Base-by-base conservation (phyloP, 352 stramenopile genomes). In the Phytophthora rubi region DNA sequence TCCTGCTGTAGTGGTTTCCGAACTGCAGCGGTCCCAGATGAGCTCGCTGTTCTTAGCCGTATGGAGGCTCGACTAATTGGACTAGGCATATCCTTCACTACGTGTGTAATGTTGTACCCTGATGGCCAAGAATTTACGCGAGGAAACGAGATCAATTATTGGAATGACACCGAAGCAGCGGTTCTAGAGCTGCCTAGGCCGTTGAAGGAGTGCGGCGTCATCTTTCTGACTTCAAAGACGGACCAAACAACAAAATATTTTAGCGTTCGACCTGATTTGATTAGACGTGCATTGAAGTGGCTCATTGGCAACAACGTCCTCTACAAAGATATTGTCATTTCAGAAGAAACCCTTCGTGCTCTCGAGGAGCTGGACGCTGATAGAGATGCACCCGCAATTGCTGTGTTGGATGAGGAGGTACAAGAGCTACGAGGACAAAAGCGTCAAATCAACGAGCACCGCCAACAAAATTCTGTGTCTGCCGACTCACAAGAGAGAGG, bases 41-140 rank as follows among this genome's bases (percentile, higher is more conserved):
- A 72, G 23, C 18, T 67, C 2, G 44, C 65, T 15, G 45, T 57
- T 1, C 44, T 67, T 0, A 72, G 59, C 12, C 12, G 53, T 5
- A 64, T 64, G 59, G 65, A 73, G 13, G 10, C 45, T 0, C 6
- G 65, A 3, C n/a, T 64, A 0, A 45, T 68, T 7, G 58, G 65
- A 5, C 37, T 70, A 3, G 55, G 63, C 6, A 15, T 70, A 21
- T 65, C 55, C 0, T 60, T 65, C 6, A 70, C 63, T 1, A 60
- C 55, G 0, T 70, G 55, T 21, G 37, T 65, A 0, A 63, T 57
- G 15, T 13, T 65, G 0, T 65, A 65, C 30, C 10, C 12, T 4
- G 49, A 70, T 4, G 32, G 26, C 26, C 2, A 30, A 30, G 26
- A 30, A 30, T 30, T 30, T 30, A 30, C 26, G 26, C 26, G 26